These are phyloP conservation scores for Nannochloropsis granulata DNA, from an alignment of 108 stramenopile genomes.

Conservation along the genomic window DNA sequence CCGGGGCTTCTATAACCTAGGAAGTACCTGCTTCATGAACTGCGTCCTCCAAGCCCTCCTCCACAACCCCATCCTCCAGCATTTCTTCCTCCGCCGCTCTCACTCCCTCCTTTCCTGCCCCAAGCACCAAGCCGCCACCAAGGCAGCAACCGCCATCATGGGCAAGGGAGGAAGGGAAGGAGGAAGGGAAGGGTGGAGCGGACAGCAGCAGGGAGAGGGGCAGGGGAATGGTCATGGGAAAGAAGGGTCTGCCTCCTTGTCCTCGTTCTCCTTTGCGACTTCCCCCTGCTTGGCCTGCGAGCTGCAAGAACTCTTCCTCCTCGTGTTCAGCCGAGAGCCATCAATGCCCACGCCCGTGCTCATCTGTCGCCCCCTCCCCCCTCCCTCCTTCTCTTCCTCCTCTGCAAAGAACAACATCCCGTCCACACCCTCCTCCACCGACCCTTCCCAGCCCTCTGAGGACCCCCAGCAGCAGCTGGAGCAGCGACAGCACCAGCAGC, in stretches of 20 bases:
- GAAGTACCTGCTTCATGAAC: conserved; percentile 72
- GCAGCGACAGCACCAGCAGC: neutral
- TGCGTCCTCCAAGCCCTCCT: conserved; percentile 61
- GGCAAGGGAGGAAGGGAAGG: neutral
- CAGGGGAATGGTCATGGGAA: neutral
- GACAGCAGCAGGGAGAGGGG: neutral
- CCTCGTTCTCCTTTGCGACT: conserved; percentile 2
- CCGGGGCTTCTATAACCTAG: conserved; percentile 63
- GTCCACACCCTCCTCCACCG: too few relatives aligned
- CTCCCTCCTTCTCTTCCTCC: neutral
- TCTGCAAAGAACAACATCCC: neutral
- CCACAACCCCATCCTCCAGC: conserved; percentile 48
- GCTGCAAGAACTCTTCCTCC: conserved; percentile 49
- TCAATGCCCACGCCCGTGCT: neutral
- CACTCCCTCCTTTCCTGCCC: conserved; percentile 37
- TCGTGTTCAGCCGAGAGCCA: neutral
- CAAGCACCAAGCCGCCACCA: neutral
- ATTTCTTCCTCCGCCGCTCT: conserved; percentile 45
- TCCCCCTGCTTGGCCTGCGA: conserved; percentile 50
- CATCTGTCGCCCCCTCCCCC: neutral
- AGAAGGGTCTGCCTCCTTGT: neutral
- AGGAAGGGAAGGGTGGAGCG: neutral
- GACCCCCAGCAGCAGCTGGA: too few relatives aligned
- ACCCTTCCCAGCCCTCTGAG: too few relatives aligned
- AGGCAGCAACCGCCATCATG: neutral